A percentile compares a stretch with the other conserved stretches of the same genome.
Evolutionary conservation across 83 land plant genomes (phyloP).

Genomic region (Diphasiastrum complanatum): DNA sequence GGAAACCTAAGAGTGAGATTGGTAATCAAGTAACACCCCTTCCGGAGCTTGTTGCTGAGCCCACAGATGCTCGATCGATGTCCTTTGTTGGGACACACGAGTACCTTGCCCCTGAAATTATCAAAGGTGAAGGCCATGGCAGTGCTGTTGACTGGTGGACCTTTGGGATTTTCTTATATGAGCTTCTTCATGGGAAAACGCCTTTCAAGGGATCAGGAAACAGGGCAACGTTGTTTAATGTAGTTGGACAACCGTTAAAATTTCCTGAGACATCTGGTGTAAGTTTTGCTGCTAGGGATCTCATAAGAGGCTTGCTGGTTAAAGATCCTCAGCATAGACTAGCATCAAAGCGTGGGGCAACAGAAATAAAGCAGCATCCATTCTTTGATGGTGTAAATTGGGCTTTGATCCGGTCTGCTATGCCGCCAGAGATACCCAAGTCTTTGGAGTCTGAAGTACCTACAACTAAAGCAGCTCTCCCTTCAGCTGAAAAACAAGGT

Average conservation of each 20-base stretch:
- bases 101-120: conserved; percentile 46
- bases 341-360: conserved; percentile 47
- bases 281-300: conserved; percentile 45
- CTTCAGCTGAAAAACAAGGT: conserved; percentile 23
- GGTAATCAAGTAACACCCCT: conserved; percentile 22
- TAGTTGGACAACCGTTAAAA: conserved; percentile 55
- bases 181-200: conserved; percentile 59
- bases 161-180: conserved; percentile 56
- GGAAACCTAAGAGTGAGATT: conserved; percentile 32
- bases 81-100: conserved; percentile 65
- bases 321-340: conserved; percentile 52
- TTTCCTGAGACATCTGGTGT: conserved; percentile 45
- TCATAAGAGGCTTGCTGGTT: conserved; percentile 40
- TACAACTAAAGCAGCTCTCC: conserved; percentile 10
- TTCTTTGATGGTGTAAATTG: conserved; percentile 64
- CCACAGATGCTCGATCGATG: conserved; percentile 56
- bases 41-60: conserved; percentile 52
- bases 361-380: conserved; percentile 55
- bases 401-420: conserved; percentile 45
- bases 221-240: conserved; percentile 57
- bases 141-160: conserved; percentile 87
- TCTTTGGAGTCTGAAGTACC: conserved; percentile 26
- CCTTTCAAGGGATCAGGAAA: conserved; percentile 56
- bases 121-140: conserved; percentile 60
- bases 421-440: conserved; percentile 52